Base-by-base conservation (phyloP, 202 grass and related monocot species). In the Panicum virgatum region DNA sequence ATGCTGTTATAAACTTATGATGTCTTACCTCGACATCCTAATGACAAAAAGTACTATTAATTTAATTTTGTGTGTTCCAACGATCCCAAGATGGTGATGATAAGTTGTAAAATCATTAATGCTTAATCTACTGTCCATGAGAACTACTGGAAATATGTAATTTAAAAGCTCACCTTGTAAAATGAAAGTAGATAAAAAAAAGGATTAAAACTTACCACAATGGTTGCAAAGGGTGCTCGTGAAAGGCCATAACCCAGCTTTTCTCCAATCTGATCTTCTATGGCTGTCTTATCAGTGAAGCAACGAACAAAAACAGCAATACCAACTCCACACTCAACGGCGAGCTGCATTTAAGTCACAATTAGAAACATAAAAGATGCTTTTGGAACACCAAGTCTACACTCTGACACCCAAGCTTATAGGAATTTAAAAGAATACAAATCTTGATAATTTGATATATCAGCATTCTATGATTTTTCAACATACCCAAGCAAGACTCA, bases 211-310 rank as follows among this genome's bases (percentile, higher is more conserved):
- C 83, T 85, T 86, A 99, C 96, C 54, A 96, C 93, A 82, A 99
- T 87, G 51, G 86, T 90, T 66, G 93, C 89, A 79, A 99, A 99
- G 27, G 93, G 93, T 79, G 77, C 85, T 62, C 92, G 85, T 82
- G 96, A 93, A 85, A 98, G 92, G 53, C 96, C 96, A 83, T 96
- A 96, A 10, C 96, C 96, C n/a, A 98, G 87, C 83, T 96, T 98
- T 84, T 88, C 90, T 23, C 90, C 74, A 53, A 98, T 96, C 57
- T 84, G 88, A 45, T 66, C 90, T 83, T 96, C 92, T 63, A 89
- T 83, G 73, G 83, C 83, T 69, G 87, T 85, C 80, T 87, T 85
- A 73, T 92, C 82, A 59, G 79, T 85, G 78, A 98, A 98, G 91
- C 96, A 98, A 74, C 90, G 82, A 43, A 89, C 87, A 88, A 98